Conservation (phyloP, 352 stramenopile genomes). For the Phytopythium litorale region DNA sequence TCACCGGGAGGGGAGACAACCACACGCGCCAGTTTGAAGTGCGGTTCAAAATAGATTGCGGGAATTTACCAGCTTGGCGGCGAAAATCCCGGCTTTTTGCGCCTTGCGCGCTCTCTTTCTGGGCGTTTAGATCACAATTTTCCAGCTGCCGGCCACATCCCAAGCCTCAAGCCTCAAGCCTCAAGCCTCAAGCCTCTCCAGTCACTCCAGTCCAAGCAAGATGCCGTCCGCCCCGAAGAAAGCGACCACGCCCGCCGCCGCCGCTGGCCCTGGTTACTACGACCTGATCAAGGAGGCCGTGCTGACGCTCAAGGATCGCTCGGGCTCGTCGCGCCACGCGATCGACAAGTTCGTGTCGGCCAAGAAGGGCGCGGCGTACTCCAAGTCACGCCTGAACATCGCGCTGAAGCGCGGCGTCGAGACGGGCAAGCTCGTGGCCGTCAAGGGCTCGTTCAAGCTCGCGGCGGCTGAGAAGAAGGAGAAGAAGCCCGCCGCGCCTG, state of each 20-base stretch:
- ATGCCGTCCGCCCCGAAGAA: conserved; percentile 68
- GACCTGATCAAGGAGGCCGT: conserved; percentile 93
- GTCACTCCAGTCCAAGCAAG: conserved; percentile 15
- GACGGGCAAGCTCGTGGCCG: conserved; percentile 85
- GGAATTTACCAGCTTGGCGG: conserved; percentile 15
- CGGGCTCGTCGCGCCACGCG: conserved; percentile 88
- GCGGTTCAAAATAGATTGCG: conserved; percentile 14
- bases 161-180: conserved; percentile 9
- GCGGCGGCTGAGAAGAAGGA: conserved; percentile 89
- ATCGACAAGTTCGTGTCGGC: conserved; percentile 93
- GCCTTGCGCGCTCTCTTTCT: background rate
- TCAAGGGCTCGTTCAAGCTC: conserved; percentile 95
- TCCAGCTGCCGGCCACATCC: conserved; percentile 18
- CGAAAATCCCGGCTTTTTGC: conserved; percentile 4
- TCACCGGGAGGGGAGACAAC: conserved; percentile 5
- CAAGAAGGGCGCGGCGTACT: conserved; percentile 80
- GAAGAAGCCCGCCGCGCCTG: conserved; percentile 18
- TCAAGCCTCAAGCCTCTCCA: background rate
- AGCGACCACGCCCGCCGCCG: conserved; percentile 17
- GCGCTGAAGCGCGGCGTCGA: conserved; percentile 90
- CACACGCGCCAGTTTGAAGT: conserved; percentile 13
- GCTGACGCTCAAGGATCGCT: conserved; percentile 88
- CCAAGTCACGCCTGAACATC: conserved; percentile 81
- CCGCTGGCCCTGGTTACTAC: conserved; percentile 78
- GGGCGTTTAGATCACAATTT: conserved; percentile 35